Evolutionary conservation across 2,329 filamentous ascomycete genomes (phyloP).

Genomic region (Ophiostoma tasmaniense): DNA sequence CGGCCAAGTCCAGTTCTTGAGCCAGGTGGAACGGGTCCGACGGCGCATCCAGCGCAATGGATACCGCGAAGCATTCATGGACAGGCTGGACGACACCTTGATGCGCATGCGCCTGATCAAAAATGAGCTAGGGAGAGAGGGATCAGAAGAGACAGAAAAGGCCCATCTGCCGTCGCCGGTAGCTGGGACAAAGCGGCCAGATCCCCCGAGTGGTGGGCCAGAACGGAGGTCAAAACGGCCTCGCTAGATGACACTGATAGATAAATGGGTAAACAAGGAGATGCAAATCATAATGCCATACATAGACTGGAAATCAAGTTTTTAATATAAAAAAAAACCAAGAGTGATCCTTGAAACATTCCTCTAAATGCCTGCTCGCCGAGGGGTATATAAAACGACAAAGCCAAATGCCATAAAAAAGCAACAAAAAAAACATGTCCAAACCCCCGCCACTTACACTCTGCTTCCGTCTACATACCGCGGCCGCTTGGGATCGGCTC

Average conservation of each 20-base stretch:
- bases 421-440: neutral
- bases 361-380: neutral
- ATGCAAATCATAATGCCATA: neutral
- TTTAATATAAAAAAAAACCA: neutral
- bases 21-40: constrained; percentile 30
- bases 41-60: constrained; percentile 19
- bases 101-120: constrained; percentile 11
- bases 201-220: neutral
- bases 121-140: neutral
- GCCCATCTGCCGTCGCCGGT: neutral
- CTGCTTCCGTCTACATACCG: neutral
- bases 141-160: neutral
- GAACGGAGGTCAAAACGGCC: neutral
- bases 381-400: neutral
- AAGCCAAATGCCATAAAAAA: neutral
- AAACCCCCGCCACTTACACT: neutral
- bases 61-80: constrained; percentile 20
- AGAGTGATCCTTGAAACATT: neutral
- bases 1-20: constrained; percentile 37
- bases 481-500: neutral
- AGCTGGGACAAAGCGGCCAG: neutral
- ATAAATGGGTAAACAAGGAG: neutral
- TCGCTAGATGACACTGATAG: neutral
- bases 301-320: neutral
- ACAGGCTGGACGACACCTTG: constrained; percentile 15